A percentile compares a stretch with the other conserved stretches of the same genome.
These are phyloP conservation scores for Jamesozyma spencerorum DNA, from an alignment of 805 yeast genomes.

Conservation along the genomic window DNA sequence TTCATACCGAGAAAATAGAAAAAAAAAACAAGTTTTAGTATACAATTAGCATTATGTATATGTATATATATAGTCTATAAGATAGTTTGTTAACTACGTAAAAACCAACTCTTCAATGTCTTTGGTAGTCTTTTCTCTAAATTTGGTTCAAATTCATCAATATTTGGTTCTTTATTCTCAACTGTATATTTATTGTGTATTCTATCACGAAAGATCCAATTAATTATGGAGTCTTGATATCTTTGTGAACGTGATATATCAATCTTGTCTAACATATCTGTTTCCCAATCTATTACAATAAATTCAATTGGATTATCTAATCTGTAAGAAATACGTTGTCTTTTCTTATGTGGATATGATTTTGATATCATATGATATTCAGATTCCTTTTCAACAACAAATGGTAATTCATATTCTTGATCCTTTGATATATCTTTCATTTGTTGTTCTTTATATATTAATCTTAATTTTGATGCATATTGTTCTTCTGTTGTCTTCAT, in stretches of 20 bases:
- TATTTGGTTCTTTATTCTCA: too few relatives aligned
- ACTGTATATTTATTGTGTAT: too few relatives aligned
- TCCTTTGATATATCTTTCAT: neutral
- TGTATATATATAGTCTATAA: too few relatives aligned
- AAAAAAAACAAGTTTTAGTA: too few relatives aligned
- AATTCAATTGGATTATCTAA: conserved; percentile 21
- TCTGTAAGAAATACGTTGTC: conserved; percentile 1
- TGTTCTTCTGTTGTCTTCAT: conserved; percentile 1
- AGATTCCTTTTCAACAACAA: neutral
- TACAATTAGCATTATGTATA: too few relatives aligned
- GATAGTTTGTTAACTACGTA: neutral
- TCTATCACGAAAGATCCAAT: conserved; percentile 4
- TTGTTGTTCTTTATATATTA: conserved; percentile 1
- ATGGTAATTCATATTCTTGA: neutral
- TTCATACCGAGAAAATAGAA: too few relatives aligned
- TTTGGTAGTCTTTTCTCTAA: neutral
- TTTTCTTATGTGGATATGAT: neutral
- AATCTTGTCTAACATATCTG: conserved; percentile 8
- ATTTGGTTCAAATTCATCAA: neutral
- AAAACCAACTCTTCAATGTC: neutral
- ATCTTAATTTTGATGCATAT: neutral
- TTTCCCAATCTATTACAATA: conserved; percentile 20
- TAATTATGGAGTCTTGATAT: conserved; percentile 12
- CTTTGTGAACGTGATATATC: conserved; percentile 13
- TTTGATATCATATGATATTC: neutral